Conservation (phyloP, 192 early-diverging fungal genomes). For the Chytriomyces sp. region DNA sequence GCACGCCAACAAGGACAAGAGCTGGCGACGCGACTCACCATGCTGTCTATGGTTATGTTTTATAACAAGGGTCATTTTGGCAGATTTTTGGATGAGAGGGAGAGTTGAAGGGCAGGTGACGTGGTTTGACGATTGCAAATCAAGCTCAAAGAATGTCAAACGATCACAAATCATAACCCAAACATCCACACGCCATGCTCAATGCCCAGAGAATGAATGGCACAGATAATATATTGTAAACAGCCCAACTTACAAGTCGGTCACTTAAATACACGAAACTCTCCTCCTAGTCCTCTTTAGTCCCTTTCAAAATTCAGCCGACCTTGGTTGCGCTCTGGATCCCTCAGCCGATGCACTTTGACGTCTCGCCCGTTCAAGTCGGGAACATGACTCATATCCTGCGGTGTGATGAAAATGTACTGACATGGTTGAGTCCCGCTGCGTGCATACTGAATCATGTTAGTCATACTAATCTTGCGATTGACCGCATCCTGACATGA, state of each 20-base stretch:
- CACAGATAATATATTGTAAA: no score
- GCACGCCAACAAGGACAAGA: no score
- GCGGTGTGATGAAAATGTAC: conserved; percentile 97
- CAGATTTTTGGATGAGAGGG: no score
- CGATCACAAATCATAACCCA: background rate
- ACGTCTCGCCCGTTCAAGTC: conserved; percentile 34
- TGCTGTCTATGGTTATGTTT: no score
- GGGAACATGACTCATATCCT: conserved; percentile 66
- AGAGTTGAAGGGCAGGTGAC: no score
- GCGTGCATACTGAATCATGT: conserved; percentile 86
- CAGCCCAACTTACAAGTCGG: background rate
- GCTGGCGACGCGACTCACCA: no score
- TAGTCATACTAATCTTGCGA: conserved; percentile 78
- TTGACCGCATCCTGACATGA: conserved; percentile 85
- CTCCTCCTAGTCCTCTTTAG: background rate
- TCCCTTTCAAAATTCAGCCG: conserved; percentile 28
- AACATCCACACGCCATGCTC: background rate
- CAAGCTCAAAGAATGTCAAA: background rate
- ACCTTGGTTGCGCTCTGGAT: conserved; percentile 45
- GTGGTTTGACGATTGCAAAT: no score
- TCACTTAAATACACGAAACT: background rate
- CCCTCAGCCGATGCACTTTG: conserved; percentile 54
- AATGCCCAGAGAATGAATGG: no score
- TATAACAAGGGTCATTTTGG: no score
- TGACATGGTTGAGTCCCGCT: conserved; percentile 62